phyloP scores from a whole-genome alignment of 805 yeast genomes.

The Candida khao-thaluensis region DNA sequence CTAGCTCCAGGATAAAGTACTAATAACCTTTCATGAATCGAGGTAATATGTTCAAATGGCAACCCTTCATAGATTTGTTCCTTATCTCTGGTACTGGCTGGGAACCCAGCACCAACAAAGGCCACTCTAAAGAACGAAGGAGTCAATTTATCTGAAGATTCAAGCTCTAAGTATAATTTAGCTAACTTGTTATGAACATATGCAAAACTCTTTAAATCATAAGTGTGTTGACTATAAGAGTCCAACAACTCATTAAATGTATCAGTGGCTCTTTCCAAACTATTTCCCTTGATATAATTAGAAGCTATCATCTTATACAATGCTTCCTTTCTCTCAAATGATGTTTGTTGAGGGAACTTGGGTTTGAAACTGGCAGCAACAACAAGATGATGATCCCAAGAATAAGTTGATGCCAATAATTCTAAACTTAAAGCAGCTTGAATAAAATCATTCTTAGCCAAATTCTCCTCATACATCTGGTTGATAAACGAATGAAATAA shows the following conservation, averaged over 20 bases:
- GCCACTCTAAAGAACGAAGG: conserved; percentile 79
- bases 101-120: conserved; percentile 84
- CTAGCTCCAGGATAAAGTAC: conserved; percentile 80
- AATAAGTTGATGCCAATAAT: conserved; percentile 70
- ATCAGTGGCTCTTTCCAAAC: conserved; percentile 77
- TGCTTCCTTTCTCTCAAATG: conserved; percentile 77
- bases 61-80: conserved; percentile 82
- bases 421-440: conserved; percentile 85
- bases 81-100: conserved; percentile 69
- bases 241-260: conserved; percentile 73
- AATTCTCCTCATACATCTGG: conserved; percentile 66
- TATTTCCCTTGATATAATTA: conserved; percentile 67
- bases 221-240: conserved; percentile 69
- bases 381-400: conserved; percentile 62
- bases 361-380: conserved; percentile 63
- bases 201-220: conserved; percentile 74
- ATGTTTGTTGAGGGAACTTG: conserved; percentile 72
- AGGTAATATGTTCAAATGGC: conserved; percentile 83
- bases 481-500: conserved; percentile 75
- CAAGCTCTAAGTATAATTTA: conserved; percentile 63
- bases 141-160: conserved; percentile 65
- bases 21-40: conserved; percentile 74
- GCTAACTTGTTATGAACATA: conserved; percentile 68
- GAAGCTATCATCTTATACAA: conserved; percentile 68
- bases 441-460: conserved; percentile 58